Evolutionary conservation across 1,284 basidiomycete species (phyloP).

Genomic region (Fomitopsis betulina): DNA sequence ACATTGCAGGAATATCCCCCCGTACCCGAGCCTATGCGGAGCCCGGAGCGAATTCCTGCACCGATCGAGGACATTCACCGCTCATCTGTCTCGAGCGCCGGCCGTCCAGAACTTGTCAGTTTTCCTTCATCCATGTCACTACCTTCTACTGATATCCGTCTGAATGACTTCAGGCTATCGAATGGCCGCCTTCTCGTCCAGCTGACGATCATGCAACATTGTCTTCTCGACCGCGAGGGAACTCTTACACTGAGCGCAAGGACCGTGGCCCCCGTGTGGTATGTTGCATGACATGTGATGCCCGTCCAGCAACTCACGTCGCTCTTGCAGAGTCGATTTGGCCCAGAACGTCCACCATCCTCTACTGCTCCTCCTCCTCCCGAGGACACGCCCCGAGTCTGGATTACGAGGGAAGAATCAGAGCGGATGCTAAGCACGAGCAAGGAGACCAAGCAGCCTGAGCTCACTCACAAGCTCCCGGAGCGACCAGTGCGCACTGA

Average conservation of each 20-base stretch:
- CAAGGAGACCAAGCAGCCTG: not conserved
- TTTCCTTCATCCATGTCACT: not conserved
- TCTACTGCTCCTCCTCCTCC: not conserved
- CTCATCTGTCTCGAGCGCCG: not conserved
- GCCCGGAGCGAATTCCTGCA: not conserved
- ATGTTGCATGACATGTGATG: not conserved
- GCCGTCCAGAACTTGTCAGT: not conserved
- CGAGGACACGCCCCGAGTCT: not conserved
- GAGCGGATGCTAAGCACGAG: not conserved
- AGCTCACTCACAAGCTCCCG: not conserved
- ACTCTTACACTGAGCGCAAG: not conserved
- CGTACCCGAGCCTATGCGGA: not conserved
- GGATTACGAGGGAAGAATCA: slow-evolving; percentile 3
- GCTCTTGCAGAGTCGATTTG: slow-evolving; percentile 3
- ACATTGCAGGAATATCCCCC: not conserved
- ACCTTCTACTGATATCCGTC: not conserved
- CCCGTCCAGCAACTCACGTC: not conserved
- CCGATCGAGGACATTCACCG: not conserved
- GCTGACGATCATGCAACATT: not conserved
- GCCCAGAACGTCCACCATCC: not conserved
- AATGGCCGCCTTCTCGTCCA: not conserved
- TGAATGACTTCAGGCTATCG: not conserved
- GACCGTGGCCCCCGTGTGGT: slow-evolving; percentile 3
- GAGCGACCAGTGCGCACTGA: not conserved
- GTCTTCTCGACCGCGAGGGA: not conserved